Base-by-base conservation (phyloP, 306 rosid species). In the Quercus rubra region DNA sequence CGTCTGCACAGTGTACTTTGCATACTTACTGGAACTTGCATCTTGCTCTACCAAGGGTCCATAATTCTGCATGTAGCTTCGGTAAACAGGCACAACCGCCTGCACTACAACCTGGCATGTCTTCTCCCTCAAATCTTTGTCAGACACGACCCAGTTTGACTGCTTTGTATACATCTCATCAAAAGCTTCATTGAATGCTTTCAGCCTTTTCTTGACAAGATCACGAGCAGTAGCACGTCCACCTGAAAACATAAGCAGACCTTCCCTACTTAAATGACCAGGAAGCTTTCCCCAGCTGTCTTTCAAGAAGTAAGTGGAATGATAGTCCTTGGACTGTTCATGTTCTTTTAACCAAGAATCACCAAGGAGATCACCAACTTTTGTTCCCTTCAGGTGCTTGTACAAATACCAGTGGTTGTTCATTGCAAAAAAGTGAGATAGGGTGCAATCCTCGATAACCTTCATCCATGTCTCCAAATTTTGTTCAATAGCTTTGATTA, bases 21-120 rank as follows among this genome's bases (percentile, higher is more conserved):
- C 94, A 77, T 96, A 96, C 89, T 96, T 96, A 46, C 85, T 79
- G 73, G 97, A 89, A 84, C 92, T 91, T 20, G 84, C 73, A 2
- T 96, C 99, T 89, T 93, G 97, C 91, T 96, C 98, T 31, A 96
- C 99, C 85, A 96, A 88, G 71, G 99, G 98, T 27, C 99, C 99
- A 58, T 96, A 96, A 74, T 93, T 96, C 84, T 96, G 99, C 99
- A 96, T 96, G 88, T 90, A 96, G 87, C 99, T 96, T 76, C 99
- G 90, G 80, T 96, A 96, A 55, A 96, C 97, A 58, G 99, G 99
- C 77, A 96, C 97, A 71, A 96, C 93, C 0, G 98, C 87, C 85
- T 96, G 99, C 81, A 96, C 98, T 78, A 93, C 92, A 51, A 85
- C 89, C 81, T 90, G 98, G 84, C 97, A 93, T 1, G 96, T 91